These are phyloP conservation scores for Lipomyces lipofer DNA, from an alignment of 805 yeast species.

Conservation along the genomic window DNA sequence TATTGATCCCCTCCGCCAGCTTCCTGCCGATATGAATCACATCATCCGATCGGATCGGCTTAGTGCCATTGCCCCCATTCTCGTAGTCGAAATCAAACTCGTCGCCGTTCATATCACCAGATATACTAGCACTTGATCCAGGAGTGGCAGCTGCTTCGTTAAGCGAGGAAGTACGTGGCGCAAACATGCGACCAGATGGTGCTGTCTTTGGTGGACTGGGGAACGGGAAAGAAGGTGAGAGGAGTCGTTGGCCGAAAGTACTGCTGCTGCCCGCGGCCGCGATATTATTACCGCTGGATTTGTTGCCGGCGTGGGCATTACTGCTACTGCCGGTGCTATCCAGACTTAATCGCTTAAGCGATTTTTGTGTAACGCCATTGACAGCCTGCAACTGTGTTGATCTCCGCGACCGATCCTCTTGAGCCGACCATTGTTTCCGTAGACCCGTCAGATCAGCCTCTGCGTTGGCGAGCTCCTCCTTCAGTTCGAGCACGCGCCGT, in stretches of 20 bases:
- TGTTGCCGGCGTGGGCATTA: not conserved
- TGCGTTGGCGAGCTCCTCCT: conserved; percentile 41
- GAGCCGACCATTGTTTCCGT: conserved; percentile 22
- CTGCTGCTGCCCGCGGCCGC: no score
- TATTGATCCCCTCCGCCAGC: conserved; percentile 33
- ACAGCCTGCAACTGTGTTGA: conserved; percentile 12
- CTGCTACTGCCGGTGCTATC: not conserved
- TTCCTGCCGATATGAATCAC: conserved; percentile 32
- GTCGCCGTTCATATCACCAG: conserved; percentile 8
- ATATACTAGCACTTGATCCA: not conserved
- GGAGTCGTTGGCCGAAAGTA: conserved; percentile 9
- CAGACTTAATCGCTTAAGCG: conserved; percentile 1
- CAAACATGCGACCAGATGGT: conserved; percentile 28
- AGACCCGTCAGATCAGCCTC: conserved; percentile 39
- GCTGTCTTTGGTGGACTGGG: conserved; percentile 30
- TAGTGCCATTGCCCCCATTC: conserved; percentile 1
- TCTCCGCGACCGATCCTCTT: conserved; percentile 25
- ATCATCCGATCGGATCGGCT: conserved; percentile 30
- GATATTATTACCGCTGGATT: not conserved
- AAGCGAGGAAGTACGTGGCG: conserved; percentile 28
- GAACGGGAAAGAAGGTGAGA: conserved; percentile 24
- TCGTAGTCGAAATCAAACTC: conserved; percentile 29
- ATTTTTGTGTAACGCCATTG: not conserved
- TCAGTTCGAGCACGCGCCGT: conserved; percentile 42
- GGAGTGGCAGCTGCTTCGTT: not conserved